A percentile compares a stretch with the other conserved stretches of the same genome.
Conservation (phyloP, 169 alveolate species). For the Plasmodium chabaudi region DNA sequence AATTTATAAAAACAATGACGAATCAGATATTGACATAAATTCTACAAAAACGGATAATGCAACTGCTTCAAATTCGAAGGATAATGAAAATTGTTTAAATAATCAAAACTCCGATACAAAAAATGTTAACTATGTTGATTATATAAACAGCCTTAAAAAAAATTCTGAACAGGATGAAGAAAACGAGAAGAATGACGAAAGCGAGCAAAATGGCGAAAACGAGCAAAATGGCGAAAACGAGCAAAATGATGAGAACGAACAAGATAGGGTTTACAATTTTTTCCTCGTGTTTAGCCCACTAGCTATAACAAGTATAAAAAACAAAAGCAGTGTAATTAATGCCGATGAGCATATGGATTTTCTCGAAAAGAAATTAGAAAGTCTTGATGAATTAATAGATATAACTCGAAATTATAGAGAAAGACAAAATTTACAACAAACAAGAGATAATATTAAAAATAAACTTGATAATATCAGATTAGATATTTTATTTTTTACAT, state of each 20-base stretch:
- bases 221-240: background rate
- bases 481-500: slow-evolving; percentile 80
- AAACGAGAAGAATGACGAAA: background rate
- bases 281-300: slow-evolving; percentile 51
- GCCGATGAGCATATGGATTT: slow-evolving; percentile 71
- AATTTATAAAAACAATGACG: background rate
- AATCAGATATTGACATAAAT: background rate
- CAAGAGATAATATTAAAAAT: slow-evolving; percentile 29
- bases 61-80: background rate
- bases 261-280: slow-evolving; percentile 19
- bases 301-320: slow-evolving; percentile 59
- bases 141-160: background rate
- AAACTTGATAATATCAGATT: slow-evolving; percentile 36
- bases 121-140: background rate
- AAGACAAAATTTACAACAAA: slow-evolving; percentile 13
- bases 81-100: background rate
- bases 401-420: slow-evolving; percentile 24
- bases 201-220: background rate
- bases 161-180: background rate
- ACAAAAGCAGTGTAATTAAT: slow-evolving; percentile 48
- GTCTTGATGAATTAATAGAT: background rate
- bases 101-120: background rate
- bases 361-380: slow-evolving; percentile 25
- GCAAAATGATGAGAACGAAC: background rate
- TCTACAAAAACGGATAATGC: too few relatives aligned